Conservation (phyloP, 495 filamentous ascomycete species). For the Pyronema domesticum region DNA sequence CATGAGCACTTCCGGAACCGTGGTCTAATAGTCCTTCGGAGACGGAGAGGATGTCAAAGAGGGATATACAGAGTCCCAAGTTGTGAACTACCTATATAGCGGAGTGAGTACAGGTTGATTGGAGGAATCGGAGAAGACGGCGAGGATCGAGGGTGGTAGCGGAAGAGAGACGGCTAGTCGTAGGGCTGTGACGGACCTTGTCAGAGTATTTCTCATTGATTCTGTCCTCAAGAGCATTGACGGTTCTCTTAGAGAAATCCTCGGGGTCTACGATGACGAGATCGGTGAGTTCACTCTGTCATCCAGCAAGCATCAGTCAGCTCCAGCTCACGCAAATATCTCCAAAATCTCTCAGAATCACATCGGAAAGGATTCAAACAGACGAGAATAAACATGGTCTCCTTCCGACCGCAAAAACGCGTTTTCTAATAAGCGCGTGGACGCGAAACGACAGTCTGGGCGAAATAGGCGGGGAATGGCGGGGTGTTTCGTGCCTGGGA, state of each 20-base stretch:
- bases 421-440: too few species aligned
- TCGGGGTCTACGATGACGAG: slow-evolving; percentile 76
- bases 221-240: slow-evolving; percentile 70
- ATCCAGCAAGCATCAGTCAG: too few species aligned
- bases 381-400: too few species aligned
- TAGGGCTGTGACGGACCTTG: slow-evolving; percentile 35
- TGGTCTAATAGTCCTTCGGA: slow-evolving; percentile 88
- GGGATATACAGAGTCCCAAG: slow-evolving; percentile 75
- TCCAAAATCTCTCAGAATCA: too few species aligned
- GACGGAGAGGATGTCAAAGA: slow-evolving; percentile 69
- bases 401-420: too few species aligned
- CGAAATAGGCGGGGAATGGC: too few species aligned
- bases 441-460: too few species aligned
- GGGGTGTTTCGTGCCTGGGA: too few species aligned
- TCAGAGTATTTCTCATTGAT: slow-evolving; percentile 94
- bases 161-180: slow-evolving; percentile 26
- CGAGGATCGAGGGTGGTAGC: background rate
- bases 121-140: slow-evolving; percentile 26
- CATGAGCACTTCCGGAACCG: slow-evolving; percentile 72
- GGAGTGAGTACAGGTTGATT: slow-evolving; percentile 64
- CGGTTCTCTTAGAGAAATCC: slow-evolving; percentile 64
- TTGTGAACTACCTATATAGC: slow-evolving; percentile 61
- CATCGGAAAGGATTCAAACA: too few species aligned
- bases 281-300: slow-evolving; percentile 57
- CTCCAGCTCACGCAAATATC: too few species aligned